phyloP scores from a whole-genome alignment of 148 eudicot genomes.

The Cornus suecica region DNA sequence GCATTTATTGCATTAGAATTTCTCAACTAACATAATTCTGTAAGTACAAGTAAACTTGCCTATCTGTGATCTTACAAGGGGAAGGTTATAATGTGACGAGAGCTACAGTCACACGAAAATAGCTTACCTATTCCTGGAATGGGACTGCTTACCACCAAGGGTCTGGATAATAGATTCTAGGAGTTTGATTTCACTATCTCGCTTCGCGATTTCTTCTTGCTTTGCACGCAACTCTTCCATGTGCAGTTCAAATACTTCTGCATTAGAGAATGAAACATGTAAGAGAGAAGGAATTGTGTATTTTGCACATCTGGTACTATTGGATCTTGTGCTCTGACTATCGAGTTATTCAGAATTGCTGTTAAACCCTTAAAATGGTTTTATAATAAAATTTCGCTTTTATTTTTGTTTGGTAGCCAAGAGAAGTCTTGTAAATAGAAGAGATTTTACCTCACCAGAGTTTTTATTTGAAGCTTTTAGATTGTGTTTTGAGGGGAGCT shows the following conservation, averaged over 20 bases:
- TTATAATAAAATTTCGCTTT: no score
- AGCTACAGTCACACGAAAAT: neutral
- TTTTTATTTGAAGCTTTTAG: no score
- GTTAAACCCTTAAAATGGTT: no score
- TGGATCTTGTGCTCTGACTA: neutral
- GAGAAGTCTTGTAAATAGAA: no score
- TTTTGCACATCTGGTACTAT: neutral
- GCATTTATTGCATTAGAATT: neutral
- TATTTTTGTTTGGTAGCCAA: no score
- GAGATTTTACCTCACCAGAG: no score
- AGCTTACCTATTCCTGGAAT: slow-evolving; percentile 25
- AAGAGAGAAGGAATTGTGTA: neutral
- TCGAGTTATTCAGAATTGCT: no score
- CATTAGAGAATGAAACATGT: slow-evolving; percentile 13
- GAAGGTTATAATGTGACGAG: neutral
- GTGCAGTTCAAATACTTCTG: slow-evolving; percentile 95
- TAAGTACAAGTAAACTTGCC: neutral
- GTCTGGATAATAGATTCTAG: slow-evolving; percentile 91
- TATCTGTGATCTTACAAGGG: neutral
- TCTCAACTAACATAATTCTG: neutral
- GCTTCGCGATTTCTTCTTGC: slow-evolving; percentile 81
- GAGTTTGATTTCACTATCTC: slow-evolving; percentile 84
- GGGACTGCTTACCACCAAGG: slow-evolving; percentile 65
- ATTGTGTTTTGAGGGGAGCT: no score
- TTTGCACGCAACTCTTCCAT: slow-evolving; percentile 83